Percentiles rank a stretch among this genome's conserved stretches.
Evolutionary conservation across 192 early-diverging fungal genomes (phyloP).

Genomic region (Podila clonocystis): DNA sequence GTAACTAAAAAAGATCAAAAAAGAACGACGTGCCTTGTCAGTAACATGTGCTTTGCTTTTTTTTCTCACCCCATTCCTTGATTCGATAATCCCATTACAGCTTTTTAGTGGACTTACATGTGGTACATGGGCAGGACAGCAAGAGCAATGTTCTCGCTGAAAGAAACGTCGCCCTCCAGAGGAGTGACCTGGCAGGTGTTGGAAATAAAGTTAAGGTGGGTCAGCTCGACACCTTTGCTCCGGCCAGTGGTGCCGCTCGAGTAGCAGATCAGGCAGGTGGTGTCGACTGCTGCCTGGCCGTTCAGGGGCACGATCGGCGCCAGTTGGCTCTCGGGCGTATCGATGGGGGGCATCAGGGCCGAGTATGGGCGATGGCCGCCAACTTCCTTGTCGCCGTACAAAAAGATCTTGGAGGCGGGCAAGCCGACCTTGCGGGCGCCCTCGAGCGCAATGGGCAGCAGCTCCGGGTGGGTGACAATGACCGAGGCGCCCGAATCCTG

Average conservation of each 20-base stretch:
- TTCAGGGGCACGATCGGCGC: conserved; percentile 25
- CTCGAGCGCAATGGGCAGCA: conserved; percentile 45
- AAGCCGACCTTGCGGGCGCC: conserved; percentile 43
- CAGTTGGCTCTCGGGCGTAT: conserved; percentile 22
- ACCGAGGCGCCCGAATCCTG: conserved; percentile 71
- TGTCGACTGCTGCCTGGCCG: conserved; percentile 24
- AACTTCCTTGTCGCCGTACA: conserved; percentile 56
- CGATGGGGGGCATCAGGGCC: conserved; percentile 21
- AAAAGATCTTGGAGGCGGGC: conserved; percentile 49
- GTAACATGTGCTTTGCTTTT: background rate
- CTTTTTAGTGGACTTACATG: conserved; percentile 45
- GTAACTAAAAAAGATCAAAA: conserved; percentile 10
- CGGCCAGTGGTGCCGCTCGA: conserved; percentile 70
- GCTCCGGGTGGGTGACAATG: conserved; percentile 63
- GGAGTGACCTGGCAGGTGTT: conserved; percentile 69
- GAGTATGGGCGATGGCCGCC: conserved; percentile 43
- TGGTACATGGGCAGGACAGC: conserved; percentile 82
- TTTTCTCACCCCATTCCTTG: background rate
- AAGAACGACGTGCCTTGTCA: background rate
- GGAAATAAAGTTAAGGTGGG: conserved; percentile 83
- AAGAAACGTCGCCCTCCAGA: conserved; percentile 53
- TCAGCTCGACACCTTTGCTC: conserved; percentile 87
- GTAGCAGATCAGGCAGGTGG: conserved; percentile 74
- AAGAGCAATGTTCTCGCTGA: conserved; percentile 39
- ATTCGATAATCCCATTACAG: background rate